Percentiles rank a stretch among this genome's conserved stretches.
Evolutionary conservation across 176 grass and related monocot species (phyloP).

Genomic region (Raddia distichophylla): DNA sequence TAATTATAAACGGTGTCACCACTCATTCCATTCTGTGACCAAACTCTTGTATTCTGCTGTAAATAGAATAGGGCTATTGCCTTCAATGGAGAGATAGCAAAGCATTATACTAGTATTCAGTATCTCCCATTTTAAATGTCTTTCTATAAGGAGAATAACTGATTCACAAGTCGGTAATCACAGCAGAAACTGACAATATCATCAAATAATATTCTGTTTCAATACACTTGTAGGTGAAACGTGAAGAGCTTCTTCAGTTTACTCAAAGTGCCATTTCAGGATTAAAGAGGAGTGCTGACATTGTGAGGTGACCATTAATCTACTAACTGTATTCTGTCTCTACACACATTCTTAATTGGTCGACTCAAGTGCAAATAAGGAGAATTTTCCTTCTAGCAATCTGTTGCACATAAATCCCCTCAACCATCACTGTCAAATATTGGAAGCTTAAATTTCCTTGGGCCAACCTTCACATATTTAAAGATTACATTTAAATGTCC

Average conservation of each 20-base stretch:
- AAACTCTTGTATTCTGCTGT: not conserved
- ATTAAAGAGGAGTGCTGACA: slow-evolving; percentile 80
- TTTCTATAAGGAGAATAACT: not conserved
- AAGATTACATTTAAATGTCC: no score
- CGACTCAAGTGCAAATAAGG: no score
- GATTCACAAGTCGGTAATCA: slow-evolving; percentile 11
- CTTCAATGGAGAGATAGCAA: slow-evolving; percentile 14
- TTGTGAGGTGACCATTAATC: slow-evolving; percentile 60
- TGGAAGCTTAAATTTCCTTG: no score
- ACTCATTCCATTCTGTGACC: not conserved
- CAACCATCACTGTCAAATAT: no score
- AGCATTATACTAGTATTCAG: not conserved
- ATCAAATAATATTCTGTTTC: slow-evolving; percentile 3
- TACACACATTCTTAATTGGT: no score
- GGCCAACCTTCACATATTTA: no score
- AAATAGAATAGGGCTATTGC: not conserved
- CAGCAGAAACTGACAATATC: not conserved
- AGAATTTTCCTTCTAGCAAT: no score
- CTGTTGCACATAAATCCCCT: no score
- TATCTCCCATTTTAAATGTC: slow-evolving; percentile 8
- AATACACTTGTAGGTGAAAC: slow-evolving; percentile 80
- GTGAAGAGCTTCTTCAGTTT: slow-evolving; percentile 96
- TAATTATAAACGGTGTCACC: not conserved
- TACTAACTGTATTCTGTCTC: not conserved
- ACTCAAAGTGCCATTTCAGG: slow-evolving; percentile 91